phyloP scores from a whole-genome alignment of 495 filamentous ascomycete species.

The Aspergillus nanangensis region DNA sequence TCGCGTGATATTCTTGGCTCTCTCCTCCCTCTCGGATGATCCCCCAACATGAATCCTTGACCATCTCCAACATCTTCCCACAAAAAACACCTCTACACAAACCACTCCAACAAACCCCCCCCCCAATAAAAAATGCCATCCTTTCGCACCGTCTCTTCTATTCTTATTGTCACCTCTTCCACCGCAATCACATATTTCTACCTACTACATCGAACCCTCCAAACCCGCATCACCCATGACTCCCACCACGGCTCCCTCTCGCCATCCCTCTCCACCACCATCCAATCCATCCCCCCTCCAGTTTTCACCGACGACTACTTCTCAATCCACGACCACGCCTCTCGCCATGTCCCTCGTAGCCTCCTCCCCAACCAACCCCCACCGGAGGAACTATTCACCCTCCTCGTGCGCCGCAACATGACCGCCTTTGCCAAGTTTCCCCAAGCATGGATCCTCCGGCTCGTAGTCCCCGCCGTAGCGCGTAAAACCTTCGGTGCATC shows the following conservation, averaged over 20 bases:
- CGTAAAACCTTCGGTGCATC: constrained; percentile 18
- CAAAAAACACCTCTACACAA: not conserved
- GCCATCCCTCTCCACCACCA: constrained; percentile 3
- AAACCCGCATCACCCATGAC: constrained; percentile 18
- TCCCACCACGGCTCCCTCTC: constrained; percentile 15
- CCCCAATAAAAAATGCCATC: not conserved
- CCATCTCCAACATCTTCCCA: not conserved
- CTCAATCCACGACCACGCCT: constrained; percentile 21
- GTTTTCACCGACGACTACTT: constrained; percentile 19
- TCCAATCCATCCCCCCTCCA: constrained; percentile 20
- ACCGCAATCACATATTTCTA: constrained; percentile 14
- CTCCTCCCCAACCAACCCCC: constrained; percentile 15
- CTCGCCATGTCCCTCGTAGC: constrained; percentile 15
- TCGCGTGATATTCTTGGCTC: not conserved
- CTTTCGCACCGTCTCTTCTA: not conserved
- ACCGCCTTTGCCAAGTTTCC: constrained; percentile 25
- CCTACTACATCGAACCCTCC: constrained; percentile 19
- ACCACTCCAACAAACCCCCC: not conserved
- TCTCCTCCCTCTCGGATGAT: too few species aligned
- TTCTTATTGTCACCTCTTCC: not conserved
- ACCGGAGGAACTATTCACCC: constrained; percentile 17
- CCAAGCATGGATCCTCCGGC: constrained; percentile 21
- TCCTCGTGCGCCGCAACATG: constrained; percentile 34
- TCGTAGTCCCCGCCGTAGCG: constrained; percentile 4
- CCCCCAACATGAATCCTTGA: too few species aligned